phyloP scores from a whole-genome alignment of 108 stramenopile genomes.

The Nitzschia putrida region DNA sequence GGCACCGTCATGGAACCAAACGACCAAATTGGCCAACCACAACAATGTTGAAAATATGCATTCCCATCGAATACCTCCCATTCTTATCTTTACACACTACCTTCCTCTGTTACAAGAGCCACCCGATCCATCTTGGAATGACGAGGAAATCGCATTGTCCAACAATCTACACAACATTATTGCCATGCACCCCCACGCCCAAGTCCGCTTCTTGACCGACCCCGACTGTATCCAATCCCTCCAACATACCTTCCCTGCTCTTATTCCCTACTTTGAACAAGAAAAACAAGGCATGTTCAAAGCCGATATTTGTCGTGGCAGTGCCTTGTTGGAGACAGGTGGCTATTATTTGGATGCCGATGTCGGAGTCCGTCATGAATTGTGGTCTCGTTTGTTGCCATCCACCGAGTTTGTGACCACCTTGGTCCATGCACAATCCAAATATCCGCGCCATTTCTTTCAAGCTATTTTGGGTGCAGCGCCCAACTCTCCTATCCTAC shows the following conservation, averaged over 20 bases:
- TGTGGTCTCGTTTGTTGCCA: conserved; percentile 50
- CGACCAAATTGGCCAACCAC: no score
- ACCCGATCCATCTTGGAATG: conserved; percentile 30
- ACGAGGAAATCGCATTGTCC: conserved; percentile 52
- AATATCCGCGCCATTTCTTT: conserved; percentile 68
- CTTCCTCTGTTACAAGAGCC: conserved; percentile 50
- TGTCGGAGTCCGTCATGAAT: conserved; percentile 58
- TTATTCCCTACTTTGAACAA: conserved; percentile 49
- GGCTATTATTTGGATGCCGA: conserved; percentile 86
- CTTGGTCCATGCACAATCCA: conserved; percentile 64
- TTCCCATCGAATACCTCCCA: conserved; percentile 48
- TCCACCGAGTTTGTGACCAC: conserved; percentile 69
- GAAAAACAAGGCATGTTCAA: conserved; percentile 84
- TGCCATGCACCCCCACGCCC: conserved; percentile 41
- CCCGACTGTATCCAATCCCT: conserved; percentile 54
- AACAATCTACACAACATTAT: conserved; percentile 58
- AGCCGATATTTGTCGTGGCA: conserved; percentile 82
- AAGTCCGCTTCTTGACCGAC: conserved; percentile 66
- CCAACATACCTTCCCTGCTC: conserved; percentile 27
- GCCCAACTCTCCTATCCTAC: conserved; percentile 49
- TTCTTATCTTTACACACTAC: conserved; percentile 71
- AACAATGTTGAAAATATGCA: no score
- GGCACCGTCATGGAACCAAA: no score
- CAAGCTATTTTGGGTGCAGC: conserved; percentile 78
- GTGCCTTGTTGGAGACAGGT: conserved; percentile 73